Percentiles rank a stretch among this genome's conserved stretches.
Conservation (phyloP, 73 alveolate genomes). For the Tetrahymena borealis region DNA sequence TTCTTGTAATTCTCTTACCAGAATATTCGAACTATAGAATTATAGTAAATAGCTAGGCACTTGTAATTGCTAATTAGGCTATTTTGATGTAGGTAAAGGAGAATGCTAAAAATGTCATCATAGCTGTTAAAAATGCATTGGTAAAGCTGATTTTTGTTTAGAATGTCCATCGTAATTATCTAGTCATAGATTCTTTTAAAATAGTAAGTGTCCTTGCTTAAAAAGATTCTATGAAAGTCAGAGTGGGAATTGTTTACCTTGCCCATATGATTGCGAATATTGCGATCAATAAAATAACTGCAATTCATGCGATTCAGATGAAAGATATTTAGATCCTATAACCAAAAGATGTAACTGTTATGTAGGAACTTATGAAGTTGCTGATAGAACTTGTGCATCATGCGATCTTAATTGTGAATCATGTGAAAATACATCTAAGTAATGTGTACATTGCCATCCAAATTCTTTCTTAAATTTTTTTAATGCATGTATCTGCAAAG, state of each 20-base stretch:
- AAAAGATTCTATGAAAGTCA: neutral
- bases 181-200: neutral
- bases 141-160: neutral
- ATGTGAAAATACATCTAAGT: neutral
- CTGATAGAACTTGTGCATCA: neutral
- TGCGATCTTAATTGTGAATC: neutral
- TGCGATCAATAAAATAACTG: neutral
- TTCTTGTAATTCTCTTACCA: neutral
- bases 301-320: neutral
- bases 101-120: neutral
- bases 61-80: neutral
- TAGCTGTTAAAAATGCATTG: neutral
- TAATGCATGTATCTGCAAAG: neutral
- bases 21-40: neutral
- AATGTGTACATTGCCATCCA: neutral
- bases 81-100: neutral
- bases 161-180: neutral
- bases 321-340: neutral
- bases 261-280: neutral
- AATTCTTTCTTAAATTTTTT: neutral
- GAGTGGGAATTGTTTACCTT: neutral
- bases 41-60: neutral
- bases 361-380: neutral
- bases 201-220: neutral
- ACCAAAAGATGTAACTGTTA: neutral